Base-by-base conservation (phyloP, 345 rosid genomes). In the Hibiscus mutabilis region DNA sequence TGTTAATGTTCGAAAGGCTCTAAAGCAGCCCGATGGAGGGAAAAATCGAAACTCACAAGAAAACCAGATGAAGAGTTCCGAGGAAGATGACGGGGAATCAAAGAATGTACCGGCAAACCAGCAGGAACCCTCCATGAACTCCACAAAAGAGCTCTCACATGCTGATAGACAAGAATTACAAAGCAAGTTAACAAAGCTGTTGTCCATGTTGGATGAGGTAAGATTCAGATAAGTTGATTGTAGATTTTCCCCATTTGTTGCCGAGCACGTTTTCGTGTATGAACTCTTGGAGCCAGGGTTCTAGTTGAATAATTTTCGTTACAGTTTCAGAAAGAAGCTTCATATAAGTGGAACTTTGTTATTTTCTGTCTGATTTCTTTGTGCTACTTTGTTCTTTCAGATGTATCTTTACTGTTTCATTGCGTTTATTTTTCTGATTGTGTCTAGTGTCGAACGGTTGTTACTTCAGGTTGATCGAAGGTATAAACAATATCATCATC, bases 191-290 rank as follows among this genome's bases (percentile, higher is more conserved):
- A 85, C 96, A 42, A 95, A 95, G 79, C 96, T 95, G 74, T 77
- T 89, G 52, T 90, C 96, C 60, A 92, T 92, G 90, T 71, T 92
- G 76, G 99, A 92, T 56, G 97, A 92, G 92, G 99, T 94, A 86
- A 55, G 29, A 55, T 21, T 55, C 27, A 55, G 25, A 55, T 55
- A 21, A 52, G 2, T 16, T 49, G 55, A 16, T 16, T 49, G 55
- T 49, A 49, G 18, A 15, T 14, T 49, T 49, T 4, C 55, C 46
- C 46, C 14, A 10, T 42, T 42, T 42, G 46, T 42, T 8, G 14
- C 46, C 46, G 9, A 51, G 7, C 21, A 51, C 21, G 16, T 16
- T 51, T 51, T 51, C 21, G 6, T 31, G 60, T 29, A 3, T 2
- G n/a, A 51, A 27, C 60, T 68, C 25, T 51, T 52, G n/a, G 22